A percentile compares a stretch with the other conserved stretches of the same genome.
phyloP scores from a whole-genome alignment of 306 rosid species.

The Spatholobus suberectus region DNA sequence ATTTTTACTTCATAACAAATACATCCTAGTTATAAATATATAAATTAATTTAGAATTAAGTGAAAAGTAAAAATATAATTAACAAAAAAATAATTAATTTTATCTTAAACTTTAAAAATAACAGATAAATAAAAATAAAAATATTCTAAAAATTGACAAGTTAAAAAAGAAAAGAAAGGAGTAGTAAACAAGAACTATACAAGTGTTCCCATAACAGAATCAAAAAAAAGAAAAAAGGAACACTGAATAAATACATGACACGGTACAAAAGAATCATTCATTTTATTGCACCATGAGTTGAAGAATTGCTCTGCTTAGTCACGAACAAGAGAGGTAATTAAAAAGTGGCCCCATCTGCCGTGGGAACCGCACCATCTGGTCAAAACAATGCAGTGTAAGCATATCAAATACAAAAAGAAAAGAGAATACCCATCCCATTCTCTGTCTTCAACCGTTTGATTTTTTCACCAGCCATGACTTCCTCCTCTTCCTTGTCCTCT shows the following conservation, averaged over 20 bases:
- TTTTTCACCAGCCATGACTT: conserved; percentile 26
- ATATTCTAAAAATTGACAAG: too few species aligned
- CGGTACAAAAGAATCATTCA: background rate
- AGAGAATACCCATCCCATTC: conserved; percentile 39
- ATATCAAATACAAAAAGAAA: too few species aligned
- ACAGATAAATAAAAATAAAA: too few species aligned
- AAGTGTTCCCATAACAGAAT: background rate
- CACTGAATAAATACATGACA: background rate
- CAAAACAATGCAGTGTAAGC: conserved; percentile 43
- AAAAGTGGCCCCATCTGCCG: conserved; percentile 56
- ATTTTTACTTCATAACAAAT: too few species aligned
- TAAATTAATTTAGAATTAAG: too few species aligned
- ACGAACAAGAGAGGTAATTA: conserved; percentile 55
- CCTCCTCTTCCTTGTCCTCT: conserved; percentile 18
- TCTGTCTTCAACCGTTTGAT: conserved; percentile 39
- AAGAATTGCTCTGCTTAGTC: conserved; percentile 37
- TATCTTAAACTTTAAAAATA: too few species aligned
- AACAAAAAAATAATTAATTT: too few species aligned
- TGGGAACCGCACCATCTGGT: conserved; percentile 49
- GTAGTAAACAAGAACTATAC: background rate
- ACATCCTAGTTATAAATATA: too few species aligned
- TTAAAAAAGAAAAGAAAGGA: too few species aligned
- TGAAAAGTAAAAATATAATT: too few species aligned
- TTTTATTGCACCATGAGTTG: background rate
- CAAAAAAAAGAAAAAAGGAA: background rate